phyloP scores from a whole-genome alignment of 2,329 filamentous ascomycete species.

The Fusarium graminum region DNA sequence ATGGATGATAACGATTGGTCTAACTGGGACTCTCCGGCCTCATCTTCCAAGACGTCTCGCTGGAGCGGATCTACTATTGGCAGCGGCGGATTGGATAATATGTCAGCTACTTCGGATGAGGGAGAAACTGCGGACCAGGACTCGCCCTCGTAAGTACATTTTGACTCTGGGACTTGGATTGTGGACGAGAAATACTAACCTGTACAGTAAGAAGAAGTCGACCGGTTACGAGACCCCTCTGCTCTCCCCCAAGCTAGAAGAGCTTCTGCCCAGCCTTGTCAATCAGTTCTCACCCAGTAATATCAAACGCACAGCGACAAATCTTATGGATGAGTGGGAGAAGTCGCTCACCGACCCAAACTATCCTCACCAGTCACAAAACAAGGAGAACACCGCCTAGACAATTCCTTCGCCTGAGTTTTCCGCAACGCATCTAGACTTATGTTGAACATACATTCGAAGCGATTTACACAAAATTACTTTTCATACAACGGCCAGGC shows the following conservation, averaged over 20 bases:
- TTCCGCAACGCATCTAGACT: constrained; percentile 32
- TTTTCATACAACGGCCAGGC: constrained; percentile 30
- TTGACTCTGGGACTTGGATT: constrained; percentile 9
- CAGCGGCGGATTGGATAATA: constrained; percentile 58
- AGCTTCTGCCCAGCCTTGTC: constrained; percentile 76
- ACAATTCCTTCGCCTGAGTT: constrained; percentile 16
- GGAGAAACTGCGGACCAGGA: constrained; percentile 57
- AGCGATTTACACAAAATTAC: constrained; percentile 35
- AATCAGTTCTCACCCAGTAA: constrained; percentile 80
- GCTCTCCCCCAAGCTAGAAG: constrained; percentile 62
- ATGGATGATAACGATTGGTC: constrained; percentile 74
- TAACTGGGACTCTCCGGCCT: constrained; percentile 71
- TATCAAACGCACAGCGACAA: constrained; percentile 84
- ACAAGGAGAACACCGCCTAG: constrained; percentile 54
- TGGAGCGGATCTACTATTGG: constrained; percentile 74
- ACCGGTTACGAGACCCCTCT: constrained; percentile 50
- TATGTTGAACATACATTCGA: constrained; percentile 40
- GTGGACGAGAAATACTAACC: constrained; percentile 23
- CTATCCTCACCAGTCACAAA: constrained; percentile 41
- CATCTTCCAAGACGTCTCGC: constrained; percentile 65
- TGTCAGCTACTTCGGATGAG: constrained; percentile 62
- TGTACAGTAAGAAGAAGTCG: constrained; percentile 52
- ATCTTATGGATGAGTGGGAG: constrained; percentile 93
- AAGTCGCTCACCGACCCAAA: constrained; percentile 61
- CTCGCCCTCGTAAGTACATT: constrained; percentile 63